Base-by-base conservation (phyloP, 2,329 filamentous ascomycete species). In the Cordyceps sp. region DNA sequence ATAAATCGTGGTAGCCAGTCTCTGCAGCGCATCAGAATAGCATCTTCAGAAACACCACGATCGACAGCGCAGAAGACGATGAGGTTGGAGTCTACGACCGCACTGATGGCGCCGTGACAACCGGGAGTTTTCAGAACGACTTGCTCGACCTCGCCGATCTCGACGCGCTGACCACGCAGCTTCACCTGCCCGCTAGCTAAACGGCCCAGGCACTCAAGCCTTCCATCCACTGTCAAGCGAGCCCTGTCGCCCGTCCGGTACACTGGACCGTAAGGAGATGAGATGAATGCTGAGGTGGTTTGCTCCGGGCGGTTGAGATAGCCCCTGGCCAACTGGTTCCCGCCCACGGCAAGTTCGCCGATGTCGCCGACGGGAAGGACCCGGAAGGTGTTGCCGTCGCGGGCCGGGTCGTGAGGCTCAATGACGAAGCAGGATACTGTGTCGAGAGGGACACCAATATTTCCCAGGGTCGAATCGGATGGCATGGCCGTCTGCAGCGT, bases 241-340 rank as follows among this genome's bases (percentile, higher is more conserved):
- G 80, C 86, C 46, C 79, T 83, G 52, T 94, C 86, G 1, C 85
- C 85, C 1, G 85, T 93, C 20, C 81, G 69, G 51, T 94, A 94
- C 0, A 92, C 57, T 4, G 64, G 62, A 4, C 82, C 85, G 47
- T 73, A 76, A 0, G 62, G 55, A 18, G 76, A 73, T 1, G 73
- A 48, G 12, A 93, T 57, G 45, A 93, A 94, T 0, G 73, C 75
- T 14, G 64, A 58, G 1, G 61, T 57, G 1, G 83, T 93, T 47
- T 90, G 75, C 30, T 86, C 74, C 0, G 72, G 68, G 10, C 83
- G 69, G 45, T 93, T 92, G 32, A 93, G 62, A 48, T 94, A 94
- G 7, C 73, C 81, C 31, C 69, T 61, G 8, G 86, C 84, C 31
- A 93, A 62, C 44, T 94, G 86, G 32, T 69, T 55, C 0, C 86